These are phyloP conservation scores for Apophysomyces elegans DNA, from an alignment of 371 early-diverging fungal genomes.

Conservation along the genomic window DNA sequence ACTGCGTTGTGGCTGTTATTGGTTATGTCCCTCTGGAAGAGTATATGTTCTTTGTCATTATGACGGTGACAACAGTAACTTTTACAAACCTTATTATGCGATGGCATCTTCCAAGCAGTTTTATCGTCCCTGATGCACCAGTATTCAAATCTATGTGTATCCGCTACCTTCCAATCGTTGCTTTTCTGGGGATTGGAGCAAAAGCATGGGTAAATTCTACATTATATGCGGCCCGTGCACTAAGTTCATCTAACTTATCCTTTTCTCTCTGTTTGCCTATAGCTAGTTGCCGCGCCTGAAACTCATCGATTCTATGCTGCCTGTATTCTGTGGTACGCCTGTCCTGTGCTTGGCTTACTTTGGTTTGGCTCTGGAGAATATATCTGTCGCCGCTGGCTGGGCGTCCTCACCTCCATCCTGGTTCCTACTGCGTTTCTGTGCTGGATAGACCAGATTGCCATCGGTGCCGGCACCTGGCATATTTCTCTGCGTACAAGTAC, in stretches of 20 bases:
- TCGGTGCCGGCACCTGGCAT: slow-evolving; percentile 61
- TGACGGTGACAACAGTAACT: slow-evolving; percentile 57
- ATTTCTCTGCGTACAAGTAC: slow-evolving; percentile 53
- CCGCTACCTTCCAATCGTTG: slow-evolving; percentile 40
- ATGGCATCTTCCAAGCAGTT: slow-evolving; percentile 45
- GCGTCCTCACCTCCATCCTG: slow-evolving; percentile 34
- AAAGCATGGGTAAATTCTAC: slow-evolving; percentile 47
- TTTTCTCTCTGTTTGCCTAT: slow-evolving; percentile 1
- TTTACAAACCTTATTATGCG: slow-evolving; percentile 49
- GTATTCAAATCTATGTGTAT: slow-evolving; percentile 28
- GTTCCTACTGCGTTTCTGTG: slow-evolving; percentile 57
- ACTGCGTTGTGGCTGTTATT: slow-evolving; percentile 56
- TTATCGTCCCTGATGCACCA: slow-evolving; percentile 33
- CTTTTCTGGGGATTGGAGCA: slow-evolving; percentile 31
- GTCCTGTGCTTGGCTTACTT: slow-evolving; percentile 59
- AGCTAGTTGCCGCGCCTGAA: slow-evolving; percentile 40
- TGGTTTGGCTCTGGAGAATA: slow-evolving; percentile 63
- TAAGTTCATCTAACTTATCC: not conserved
- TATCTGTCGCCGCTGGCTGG: slow-evolving; percentile 43
- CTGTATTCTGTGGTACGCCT: slow-evolving; percentile 58
- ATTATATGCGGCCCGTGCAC: not conserved
- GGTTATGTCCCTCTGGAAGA: slow-evolving; percentile 69
- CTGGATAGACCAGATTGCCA: slow-evolving; percentile 57
- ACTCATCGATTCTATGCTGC: slow-evolving; percentile 58
- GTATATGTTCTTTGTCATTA: slow-evolving; percentile 69